A percentile compares a stretch with the other conserved stretches of the same genome.
phyloP scores from a whole-genome alignment of 2,329 filamentous ascomycete species.

The Sclerotinia trifoliorum region DNA sequence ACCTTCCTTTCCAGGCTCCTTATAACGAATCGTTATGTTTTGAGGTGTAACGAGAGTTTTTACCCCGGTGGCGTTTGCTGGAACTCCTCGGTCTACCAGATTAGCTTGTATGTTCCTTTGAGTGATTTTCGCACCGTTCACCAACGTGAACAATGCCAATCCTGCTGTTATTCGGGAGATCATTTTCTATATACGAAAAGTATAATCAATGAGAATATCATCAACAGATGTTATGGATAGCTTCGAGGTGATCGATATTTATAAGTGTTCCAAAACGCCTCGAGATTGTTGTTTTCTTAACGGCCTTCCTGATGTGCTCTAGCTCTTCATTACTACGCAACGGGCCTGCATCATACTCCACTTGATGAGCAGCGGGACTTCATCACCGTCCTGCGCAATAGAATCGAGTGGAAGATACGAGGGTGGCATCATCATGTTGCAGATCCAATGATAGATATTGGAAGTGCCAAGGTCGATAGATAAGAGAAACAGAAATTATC shows the following conservation, averaged over 20 bases:
- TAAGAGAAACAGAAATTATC: background rate
- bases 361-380: background rate
- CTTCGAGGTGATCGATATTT: background rate
- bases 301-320: constrained; percentile 18
- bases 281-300: background rate
- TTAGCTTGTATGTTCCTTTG: constrained; percentile 31
- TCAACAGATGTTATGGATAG: no score
- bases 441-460: constrained; percentile 12
- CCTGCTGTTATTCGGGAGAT: constrained; percentile 22
- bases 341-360: background rate
- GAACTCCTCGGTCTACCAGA: constrained; percentile 41
- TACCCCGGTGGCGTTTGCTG: constrained; percentile 42
- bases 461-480: background rate
- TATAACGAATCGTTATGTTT: constrained; percentile 46
- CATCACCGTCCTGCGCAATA: background rate
- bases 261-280: background rate
- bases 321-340: background rate
- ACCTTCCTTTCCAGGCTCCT: constrained; percentile 44
- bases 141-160: constrained; percentile 23
- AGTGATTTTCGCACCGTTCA: constrained; percentile 25
- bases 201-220: background rate
- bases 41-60: constrained; percentile 44
- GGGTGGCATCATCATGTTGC: background rate
- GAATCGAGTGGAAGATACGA: background rate
- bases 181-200: constrained; percentile 11